Evolutionary conservation across 768 basidiomycete species (phyloP).

Genomic region (Paxillus rubicundulus): DNA sequence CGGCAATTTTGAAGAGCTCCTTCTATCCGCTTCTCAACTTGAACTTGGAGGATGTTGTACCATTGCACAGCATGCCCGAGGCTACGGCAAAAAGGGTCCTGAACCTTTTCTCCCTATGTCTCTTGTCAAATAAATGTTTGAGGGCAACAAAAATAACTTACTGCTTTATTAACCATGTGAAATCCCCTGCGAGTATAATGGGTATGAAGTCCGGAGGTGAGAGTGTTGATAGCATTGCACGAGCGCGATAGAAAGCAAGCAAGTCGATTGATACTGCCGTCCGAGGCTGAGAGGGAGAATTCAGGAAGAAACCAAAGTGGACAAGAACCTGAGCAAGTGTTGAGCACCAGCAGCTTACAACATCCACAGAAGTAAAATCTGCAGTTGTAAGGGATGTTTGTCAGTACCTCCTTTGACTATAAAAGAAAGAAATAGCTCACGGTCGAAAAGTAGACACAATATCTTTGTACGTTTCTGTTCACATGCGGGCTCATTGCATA

Average conservation of each 20-base stretch:
- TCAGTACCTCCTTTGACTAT: background rate
- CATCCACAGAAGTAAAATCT: conserved; percentile 17
- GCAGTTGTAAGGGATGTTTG: background rate
- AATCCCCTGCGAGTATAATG: conserved; percentile 14
- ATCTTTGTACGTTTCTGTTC: background rate
- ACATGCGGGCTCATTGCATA: background rate
- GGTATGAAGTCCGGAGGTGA: background rate
- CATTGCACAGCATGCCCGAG: conserved; percentile 27
- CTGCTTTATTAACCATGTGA: background rate
- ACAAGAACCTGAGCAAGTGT: conserved; percentile 23
- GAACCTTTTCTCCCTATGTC: conserved; percentile 19
- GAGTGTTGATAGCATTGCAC: too few species aligned
- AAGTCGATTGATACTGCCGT: conserved; percentile 27
- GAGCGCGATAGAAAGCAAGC: conserved; percentile 33
- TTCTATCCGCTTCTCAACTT: conserved; percentile 10
- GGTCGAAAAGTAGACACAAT: conserved; percentile 1
- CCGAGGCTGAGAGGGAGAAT: conserved; percentile 18
- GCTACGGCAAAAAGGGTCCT: conserved; percentile 32
- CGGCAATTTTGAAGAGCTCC: too few species aligned
- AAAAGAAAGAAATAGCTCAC: background rate
- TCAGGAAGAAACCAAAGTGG: conserved; percentile 33
- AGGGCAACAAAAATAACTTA: background rate
- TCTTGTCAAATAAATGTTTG: too few species aligned
- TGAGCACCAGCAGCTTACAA: conserved; percentile 23
- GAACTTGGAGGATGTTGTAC: conserved; percentile 20